These are phyloP conservation scores for Acanthamoeba sp. DNA, from an alignment of 208 protist species.

Conservation along the genomic window DNA sequence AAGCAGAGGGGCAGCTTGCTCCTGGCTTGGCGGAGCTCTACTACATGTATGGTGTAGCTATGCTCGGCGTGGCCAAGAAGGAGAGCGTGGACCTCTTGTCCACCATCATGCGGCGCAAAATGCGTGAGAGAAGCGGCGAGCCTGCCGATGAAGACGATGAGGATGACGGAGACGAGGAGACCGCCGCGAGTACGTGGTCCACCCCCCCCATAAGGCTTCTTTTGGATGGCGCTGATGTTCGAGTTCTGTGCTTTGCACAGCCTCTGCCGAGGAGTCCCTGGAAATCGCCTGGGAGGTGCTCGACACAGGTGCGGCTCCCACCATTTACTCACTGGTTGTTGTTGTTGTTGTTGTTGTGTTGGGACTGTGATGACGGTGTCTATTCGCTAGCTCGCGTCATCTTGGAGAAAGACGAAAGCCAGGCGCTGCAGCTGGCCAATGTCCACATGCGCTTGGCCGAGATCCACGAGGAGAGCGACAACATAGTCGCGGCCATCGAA, in stretches of 20 bases:
- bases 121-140: constrained; percentile 51
- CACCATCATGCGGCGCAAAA: constrained; percentile 20
- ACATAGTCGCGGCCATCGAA: not conserved
- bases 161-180: constrained; percentile 6
- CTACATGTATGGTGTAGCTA: not conserved
- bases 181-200: not conserved
- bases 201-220: too few species aligned
- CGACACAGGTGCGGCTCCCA: constrained; percentile 1
- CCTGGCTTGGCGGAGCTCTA: constrained; percentile 9
- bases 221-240: not conserved
- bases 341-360: too few species aligned
- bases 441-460: constrained; percentile 27
- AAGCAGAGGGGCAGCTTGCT: not conserved
- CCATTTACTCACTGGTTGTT: not conserved
- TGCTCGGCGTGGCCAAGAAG: constrained; percentile 43
- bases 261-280: constrained; percentile 7
- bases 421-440: not conserved
- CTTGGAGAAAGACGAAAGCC: constrained; percentile 3
- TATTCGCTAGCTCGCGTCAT: not conserved
- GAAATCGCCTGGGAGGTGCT: constrained; percentile 57
- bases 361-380: not conserved
- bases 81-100: constrained; percentile 39
- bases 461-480: constrained; percentile 44
- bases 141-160: not conserved
- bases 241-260: not conserved